Conservation (phyloP, 805 yeast species). For the Zygoascus bituminiphila region DNA sequence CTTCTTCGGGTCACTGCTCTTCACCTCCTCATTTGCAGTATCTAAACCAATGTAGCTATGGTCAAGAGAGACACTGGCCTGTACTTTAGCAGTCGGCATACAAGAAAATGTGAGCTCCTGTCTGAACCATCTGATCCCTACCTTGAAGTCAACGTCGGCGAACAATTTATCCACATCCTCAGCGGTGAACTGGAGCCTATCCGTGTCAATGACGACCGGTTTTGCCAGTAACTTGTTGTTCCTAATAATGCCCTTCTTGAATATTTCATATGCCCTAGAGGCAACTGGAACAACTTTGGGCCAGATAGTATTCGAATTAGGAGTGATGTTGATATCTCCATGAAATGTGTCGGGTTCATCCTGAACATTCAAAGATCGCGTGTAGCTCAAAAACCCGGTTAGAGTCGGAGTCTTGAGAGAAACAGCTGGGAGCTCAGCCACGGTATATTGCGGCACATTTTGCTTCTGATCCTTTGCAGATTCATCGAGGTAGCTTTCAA, state of each 20-base stretch:
- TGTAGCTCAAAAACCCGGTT: conserved; percentile 46
- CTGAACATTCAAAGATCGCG: conserved; percentile 9
- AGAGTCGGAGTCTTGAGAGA: conserved; percentile 71
- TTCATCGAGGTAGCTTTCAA: not conserved
- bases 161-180: conserved; percentile 15
- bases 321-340: conserved; percentile 50
- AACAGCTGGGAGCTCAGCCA: conserved; percentile 25
- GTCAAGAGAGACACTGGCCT: conserved; percentile 69
- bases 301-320: conserved; percentile 62
- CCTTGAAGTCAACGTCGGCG: conserved; percentile 48
- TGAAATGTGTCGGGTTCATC: conserved; percentile 20
- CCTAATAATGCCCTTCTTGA: conserved; percentile 33
- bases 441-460: not conserved
- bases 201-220: not conserved
- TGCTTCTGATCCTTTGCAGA: not conserved
- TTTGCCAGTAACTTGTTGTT: not conserved
- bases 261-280: conserved; percentile 45
- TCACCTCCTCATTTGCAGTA: conserved; percentile 31
- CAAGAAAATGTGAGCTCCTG: conserved; percentile 78
- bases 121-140: conserved; percentile 57
- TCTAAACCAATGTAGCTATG: conserved; percentile 54
- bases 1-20: conserved; percentile 16
- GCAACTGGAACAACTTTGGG: conserved; percentile 76
- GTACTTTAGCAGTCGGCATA: conserved; percentile 89
- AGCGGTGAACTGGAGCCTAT: not conserved